These are phyloP conservation scores for Paecilomyces sp. DNA, from an alignment of 2,329 filamentous ascomycete species.

Conservation along the genomic window DNA sequence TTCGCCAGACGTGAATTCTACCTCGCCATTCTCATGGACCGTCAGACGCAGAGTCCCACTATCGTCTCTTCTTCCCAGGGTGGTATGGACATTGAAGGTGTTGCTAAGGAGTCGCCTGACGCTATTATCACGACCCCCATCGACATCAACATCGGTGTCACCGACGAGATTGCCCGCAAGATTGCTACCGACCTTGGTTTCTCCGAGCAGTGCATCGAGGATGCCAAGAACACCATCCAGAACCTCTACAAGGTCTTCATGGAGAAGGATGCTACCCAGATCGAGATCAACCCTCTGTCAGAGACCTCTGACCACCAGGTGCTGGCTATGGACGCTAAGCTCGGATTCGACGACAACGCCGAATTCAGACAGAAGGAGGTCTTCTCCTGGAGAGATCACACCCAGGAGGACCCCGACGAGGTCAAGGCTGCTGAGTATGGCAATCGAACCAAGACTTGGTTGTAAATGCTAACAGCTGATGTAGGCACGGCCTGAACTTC, in stretches of 20 bases:
- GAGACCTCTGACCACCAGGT: constrained; percentile 98
- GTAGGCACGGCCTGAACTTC: constrained; percentile 77
- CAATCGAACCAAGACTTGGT: neutral
- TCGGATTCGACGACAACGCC: constrained; percentile 97
- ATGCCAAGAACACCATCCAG: constrained; percentile 93
- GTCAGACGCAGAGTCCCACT: constrained; percentile 79
- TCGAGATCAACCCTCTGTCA: constrained; percentile 98
- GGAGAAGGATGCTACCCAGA: constrained; percentile 97
- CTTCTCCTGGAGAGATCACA: constrained; percentile 87
- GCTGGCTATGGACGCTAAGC: constrained; percentile 98
- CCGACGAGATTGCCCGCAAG: constrained; percentile 84
- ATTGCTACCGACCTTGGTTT: constrained; percentile 92
- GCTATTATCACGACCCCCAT: constrained; percentile 92
- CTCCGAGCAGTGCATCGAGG: constrained; percentile 93
- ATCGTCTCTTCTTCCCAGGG: constrained; percentile 98
- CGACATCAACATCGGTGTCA: constrained; percentile 90
- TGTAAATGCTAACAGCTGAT: constrained; percentile 2
- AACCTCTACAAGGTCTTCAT: constrained; percentile 98
- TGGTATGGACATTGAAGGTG: constrained; percentile 98
- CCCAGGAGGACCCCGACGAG: constrained; percentile 95
- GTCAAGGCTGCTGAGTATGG: constrained; percentile 84
- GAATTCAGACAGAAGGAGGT: constrained; percentile 97
- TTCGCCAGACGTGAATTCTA: constrained; percentile 99
- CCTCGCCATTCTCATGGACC: constrained; percentile 97
- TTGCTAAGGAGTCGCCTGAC: constrained; percentile 94